Evolutionary conservation across 345 rosid species (phyloP), one percentile per base, ranked within the genome.

Genomic region (Clausena lansium): DNA sequence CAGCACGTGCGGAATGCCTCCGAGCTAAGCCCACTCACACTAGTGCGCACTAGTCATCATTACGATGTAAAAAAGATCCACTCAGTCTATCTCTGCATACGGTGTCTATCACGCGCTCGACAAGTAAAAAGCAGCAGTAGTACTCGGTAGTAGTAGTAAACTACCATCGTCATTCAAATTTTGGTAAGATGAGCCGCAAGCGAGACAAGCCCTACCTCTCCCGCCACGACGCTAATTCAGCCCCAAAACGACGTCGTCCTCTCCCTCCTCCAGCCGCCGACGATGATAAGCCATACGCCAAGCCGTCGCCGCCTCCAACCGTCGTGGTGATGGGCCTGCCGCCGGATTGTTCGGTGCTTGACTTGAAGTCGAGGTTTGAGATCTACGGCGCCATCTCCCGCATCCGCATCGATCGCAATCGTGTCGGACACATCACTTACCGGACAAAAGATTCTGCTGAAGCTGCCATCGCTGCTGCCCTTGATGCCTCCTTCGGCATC

Each of bases 301-400:
- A 88, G 80, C 88, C 85, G 3, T 80, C 83, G 0, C 89, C 94
- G 11, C 95, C 98, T 1, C 94, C 92, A 2, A 89, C 91, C 9
- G 81, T 95, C 6, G 84, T 91, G 20, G 88, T 89, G 8, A 77
- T 59, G 78, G 98, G 95, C 19, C 86, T 95, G 67, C 75, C 91
- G 9, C 77, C 78, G 32, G 80, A 84, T 79, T 91, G 92, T 75
- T 92, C 99, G n/a, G 99, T 95, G 13, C 89, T 95, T 36, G 98
- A 93, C 82, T 86, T 95, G 63, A 95, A 95, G 84, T 92, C 94
- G 6, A 88, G 95, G 78, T 92, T 95, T 88, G 95, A 92, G 95
- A 92, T 95, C 87, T 92, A 93, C 87, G 98, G 99, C 24, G 61
- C 97, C 4, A 89, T 95, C 61, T 93, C 97, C 54, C 90, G 98